Conservation (phyloP, 2,329 filamentous ascomycete genomes). For the Fusarium tricinctum region DNA sequence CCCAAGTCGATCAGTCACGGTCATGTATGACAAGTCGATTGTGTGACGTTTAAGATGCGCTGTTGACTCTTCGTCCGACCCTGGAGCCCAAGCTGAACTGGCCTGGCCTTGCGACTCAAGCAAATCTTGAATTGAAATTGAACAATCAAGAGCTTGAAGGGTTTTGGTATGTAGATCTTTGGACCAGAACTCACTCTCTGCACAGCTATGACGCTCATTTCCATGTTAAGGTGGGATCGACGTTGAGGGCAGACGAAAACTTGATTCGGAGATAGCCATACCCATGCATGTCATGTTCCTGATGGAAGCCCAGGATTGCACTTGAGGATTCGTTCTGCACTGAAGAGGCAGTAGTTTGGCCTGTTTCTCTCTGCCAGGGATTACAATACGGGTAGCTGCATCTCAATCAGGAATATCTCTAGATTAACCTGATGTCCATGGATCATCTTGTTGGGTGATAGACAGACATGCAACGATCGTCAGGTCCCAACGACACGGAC, state of each 20-base stretch:
- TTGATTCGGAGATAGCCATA: constrained; percentile 44
- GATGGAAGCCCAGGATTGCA: constrained; percentile 17
- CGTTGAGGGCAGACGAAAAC: constrained; percentile 37
- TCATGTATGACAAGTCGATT: constrained; percentile 49
- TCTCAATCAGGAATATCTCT: neutral
- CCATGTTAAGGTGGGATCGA: constrained; percentile 36
- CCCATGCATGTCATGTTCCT: constrained; percentile 27
- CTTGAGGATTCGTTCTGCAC: neutral
- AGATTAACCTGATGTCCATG: constrained; percentile 5
- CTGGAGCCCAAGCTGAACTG: constrained; percentile 6
- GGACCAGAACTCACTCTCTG: constrained; percentile 14
- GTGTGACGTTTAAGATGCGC: constrained; percentile 36
- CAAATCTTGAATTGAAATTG: constrained; percentile 16
- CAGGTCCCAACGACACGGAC: constrained; percentile 26
- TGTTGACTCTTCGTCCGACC: neutral
- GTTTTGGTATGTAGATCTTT: constrained; percentile 14
- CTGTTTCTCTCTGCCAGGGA: neutral
- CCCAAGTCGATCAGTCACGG: constrained; percentile 23
- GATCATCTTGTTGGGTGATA: constrained; percentile 23
- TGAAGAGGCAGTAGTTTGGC: neutral
- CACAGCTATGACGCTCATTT: constrained; percentile 36
- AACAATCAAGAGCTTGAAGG: constrained; percentile 18
- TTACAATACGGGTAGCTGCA: constrained; percentile 1
- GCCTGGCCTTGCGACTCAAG: neutral
- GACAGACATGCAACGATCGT: constrained; percentile 22